A percentile compares a stretch with the other conserved stretches of the same genome.
phyloP scores from a whole-genome alignment of 2,329 filamentous ascomycete species.

The Penicillium sp. region DNA sequence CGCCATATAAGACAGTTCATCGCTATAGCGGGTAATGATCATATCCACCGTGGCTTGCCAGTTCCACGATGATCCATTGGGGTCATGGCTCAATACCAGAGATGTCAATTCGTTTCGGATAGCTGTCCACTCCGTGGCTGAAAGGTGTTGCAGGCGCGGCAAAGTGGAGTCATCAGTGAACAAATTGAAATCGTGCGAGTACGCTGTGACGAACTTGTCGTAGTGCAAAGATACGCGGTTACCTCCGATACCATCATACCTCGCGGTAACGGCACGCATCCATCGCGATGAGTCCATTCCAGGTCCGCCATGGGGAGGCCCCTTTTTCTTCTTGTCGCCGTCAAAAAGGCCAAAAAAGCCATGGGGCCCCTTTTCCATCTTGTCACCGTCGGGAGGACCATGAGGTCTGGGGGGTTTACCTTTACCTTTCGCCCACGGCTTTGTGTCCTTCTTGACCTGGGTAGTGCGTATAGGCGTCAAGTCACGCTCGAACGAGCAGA shows the following conservation, averaged over 20 bases:
- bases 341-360: neutral
- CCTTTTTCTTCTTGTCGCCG: constrained; percentile 5
- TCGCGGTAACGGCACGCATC: constrained; percentile 32
- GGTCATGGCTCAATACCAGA: constrained; percentile 43
- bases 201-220: constrained; percentile 55
- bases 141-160: constrained; percentile 43
- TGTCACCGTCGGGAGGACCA: neutral
- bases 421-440: neutral
- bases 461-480: constrained; percentile 42
- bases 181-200: constrained; percentile 47
- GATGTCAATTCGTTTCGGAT: constrained; percentile 51
- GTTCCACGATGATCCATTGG: constrained; percentile 45
- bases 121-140: constrained; percentile 35
- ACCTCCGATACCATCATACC: constrained; percentile 40
- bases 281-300: constrained; percentile 14
- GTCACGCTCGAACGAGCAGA: constrained; percentile 63
- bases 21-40: constrained; percentile 65
- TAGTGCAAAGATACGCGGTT: constrained; percentile 53
- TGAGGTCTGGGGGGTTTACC: neutral
- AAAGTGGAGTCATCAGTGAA: constrained; percentile 42
- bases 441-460: constrained; percentile 22
- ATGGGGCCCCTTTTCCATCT: constrained; percentile 6
- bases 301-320: constrained; percentile 10
- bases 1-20: constrained; percentile 52
- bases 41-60: constrained; percentile 73